Conservation (phyloP, 2,329 filamentous ascomycete species). For the Lecanosticta acicola region DNA sequence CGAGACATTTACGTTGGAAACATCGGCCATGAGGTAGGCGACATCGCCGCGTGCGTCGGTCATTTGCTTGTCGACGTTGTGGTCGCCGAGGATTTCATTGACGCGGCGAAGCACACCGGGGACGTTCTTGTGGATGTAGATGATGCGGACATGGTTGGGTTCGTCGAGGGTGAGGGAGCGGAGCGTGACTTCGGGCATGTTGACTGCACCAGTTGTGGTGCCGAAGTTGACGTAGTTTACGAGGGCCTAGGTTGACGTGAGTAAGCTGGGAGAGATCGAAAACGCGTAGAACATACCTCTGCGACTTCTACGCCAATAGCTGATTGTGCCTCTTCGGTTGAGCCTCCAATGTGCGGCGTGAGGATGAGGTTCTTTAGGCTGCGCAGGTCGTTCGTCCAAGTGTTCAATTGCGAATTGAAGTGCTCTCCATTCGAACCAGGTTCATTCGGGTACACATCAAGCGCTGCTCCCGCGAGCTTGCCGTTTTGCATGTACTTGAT, state of each 20-base stretch:
- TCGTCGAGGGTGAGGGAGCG: constrained; percentile 87
- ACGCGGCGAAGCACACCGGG: constrained; percentile 92
- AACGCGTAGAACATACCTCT: constrained; percentile 38
- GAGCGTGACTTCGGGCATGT: constrained; percentile 90
- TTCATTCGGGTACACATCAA: constrained; percentile 94
- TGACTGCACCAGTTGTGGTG: constrained; percentile 83
- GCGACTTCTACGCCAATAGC: constrained; percentile 93
- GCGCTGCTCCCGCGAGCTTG: constrained; percentile 86
- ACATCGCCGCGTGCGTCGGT: constrained; percentile 90
- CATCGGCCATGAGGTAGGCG: constrained; percentile 96
- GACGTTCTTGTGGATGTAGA: constrained; percentile 95
- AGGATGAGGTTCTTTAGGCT: constrained; percentile 87
- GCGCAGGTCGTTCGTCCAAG: constrained; percentile 79
- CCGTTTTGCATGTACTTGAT: constrained; percentile 80
- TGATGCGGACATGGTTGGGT: constrained; percentile 81
- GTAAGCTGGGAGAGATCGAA: neutral
- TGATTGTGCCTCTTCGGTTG: constrained; percentile 93
- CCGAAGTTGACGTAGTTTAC: constrained; percentile 96
- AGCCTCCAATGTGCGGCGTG: constrained; percentile 94
- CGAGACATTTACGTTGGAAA: constrained; percentile 73
- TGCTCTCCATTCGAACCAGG: constrained; percentile 92
- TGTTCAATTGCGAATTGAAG: constrained; percentile 78
- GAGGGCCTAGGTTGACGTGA: constrained; percentile 49
- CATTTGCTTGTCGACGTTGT: constrained; percentile 99
- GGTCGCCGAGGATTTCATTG: constrained; percentile 87